phyloP scores from a whole-genome alignment of 441 rosid species.

The Cnidoscolus chayamansa region DNA sequence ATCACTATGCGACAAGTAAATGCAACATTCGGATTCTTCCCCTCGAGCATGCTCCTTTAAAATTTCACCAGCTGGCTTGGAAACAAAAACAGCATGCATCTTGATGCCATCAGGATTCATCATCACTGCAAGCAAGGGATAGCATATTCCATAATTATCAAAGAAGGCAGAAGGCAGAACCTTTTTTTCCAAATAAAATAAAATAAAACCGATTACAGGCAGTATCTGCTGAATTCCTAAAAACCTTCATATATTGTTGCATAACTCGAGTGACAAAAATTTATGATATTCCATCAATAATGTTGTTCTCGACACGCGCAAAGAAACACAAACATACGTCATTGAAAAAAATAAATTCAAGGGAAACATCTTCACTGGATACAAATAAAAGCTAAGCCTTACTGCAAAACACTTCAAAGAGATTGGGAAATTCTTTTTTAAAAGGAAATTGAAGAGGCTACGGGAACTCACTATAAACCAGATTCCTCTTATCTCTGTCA shows the following conservation, averaged over 20 bases:
- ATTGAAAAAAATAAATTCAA: too few species aligned
- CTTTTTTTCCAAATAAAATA: background rate
- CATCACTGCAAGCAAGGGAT: slow-evolving; percentile 51
- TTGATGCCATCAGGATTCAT: slow-evolving; percentile 43
- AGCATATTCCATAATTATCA: background rate
- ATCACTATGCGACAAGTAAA: slow-evolving; percentile 34
- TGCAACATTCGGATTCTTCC: slow-evolving; percentile 55
- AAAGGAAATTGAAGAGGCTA: background rate
- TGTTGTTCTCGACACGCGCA: too few species aligned
- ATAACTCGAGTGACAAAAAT: background rate
- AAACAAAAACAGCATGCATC: slow-evolving; percentile 58
- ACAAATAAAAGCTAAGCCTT: background rate
- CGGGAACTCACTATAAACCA: slow-evolving; percentile 54
- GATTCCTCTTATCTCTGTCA: slow-evolving; percentile 43
- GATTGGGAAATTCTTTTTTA: too few species aligned
- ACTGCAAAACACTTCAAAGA: too few species aligned
- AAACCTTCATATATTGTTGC: background rate
- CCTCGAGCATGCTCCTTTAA: slow-evolving; percentile 48
- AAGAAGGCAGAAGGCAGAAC: background rate
- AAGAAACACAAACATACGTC: too few species aligned
- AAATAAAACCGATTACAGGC: background rate
- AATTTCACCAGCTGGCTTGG: slow-evolving; percentile 49
- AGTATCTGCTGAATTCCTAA: background rate
- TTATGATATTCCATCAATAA: too few species aligned
- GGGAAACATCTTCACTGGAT: background rate